Evolutionary conservation across 148 eudicot genomes (phyloP), one percentile per base, ranked within the genome.

Genomic region (Diospyros lotus): DNA sequence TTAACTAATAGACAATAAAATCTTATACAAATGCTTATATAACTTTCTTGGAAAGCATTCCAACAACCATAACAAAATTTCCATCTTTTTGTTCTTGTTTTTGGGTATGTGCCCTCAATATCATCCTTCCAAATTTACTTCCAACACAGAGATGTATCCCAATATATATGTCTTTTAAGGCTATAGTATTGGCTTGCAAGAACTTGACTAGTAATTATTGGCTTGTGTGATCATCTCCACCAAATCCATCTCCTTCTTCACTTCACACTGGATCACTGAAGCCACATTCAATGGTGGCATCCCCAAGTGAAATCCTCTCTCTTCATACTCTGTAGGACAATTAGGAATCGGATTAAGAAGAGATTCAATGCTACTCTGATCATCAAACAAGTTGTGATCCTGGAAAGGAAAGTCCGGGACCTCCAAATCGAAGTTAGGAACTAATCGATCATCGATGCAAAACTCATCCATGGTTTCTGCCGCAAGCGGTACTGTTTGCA

Each of bases 161-260:
- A 28, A 28, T 28, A 28, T 28, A 28, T 28, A 28, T 28, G 28
- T 28, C 28, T 28, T 28, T 28, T 28, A 28, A 28, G 28, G 28
- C 28, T 28, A 28, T 28, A 28, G 28, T 28, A 28, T 28, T 28
- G 28, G 28, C 28, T 28, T 28, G 28, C 28, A 28, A 28, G 28
- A 28, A 28, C 28, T 28, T 28, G 28, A 28, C 28, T 28, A 28
- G 28, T 28, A 50, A 4, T 64, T 77, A 84, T 79, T 86, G 71
- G 79, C 87, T 71, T 88, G 85, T 61, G 78, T 77, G 54, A 86
- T 88, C 89, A 88, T 86, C 76, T 88, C 89, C 68, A 84, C 80
- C 79, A 89, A 82, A 80, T 89, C 92, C 62, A 85, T 75, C 85
- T 89, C 90, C 50, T 77, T 82, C 62, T 89, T 83, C 75, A 83